Percentiles rank a stretch among this genome's conserved stretches.
phyloP scores from a whole-genome alignment of 78 protist species.

The Polysphondylium violaceum region DNA sequence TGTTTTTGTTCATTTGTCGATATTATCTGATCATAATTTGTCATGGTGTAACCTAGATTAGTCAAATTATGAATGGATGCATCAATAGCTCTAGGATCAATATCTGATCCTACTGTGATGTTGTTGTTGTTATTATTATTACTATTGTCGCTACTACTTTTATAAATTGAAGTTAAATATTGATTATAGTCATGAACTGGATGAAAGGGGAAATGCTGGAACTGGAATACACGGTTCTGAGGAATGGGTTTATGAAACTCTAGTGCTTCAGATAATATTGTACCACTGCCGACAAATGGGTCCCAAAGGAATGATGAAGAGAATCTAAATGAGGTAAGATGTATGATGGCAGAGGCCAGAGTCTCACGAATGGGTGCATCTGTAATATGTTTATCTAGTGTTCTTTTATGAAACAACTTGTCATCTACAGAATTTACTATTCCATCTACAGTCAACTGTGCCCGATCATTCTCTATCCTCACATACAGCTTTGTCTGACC shows the following conservation, averaged over 20 bases:
- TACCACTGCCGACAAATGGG: constrained; percentile 52
- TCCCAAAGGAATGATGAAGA: constrained; percentile 23
- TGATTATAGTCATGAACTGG: neutral
- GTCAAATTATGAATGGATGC: constrained; percentile 30
- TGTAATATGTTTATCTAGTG: constrained; percentile 25
- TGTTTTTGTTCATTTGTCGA: neutral
- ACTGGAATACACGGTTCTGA: constrained; percentile 2
- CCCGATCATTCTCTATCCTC: constrained; percentile 4
- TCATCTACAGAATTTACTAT: neutral
- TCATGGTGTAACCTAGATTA: neutral
- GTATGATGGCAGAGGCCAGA: constrained; percentile 27
- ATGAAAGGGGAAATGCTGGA: neutral
- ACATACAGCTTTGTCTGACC: constrained; percentile 32
- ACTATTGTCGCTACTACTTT: neutral
- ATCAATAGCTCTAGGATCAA: constrained; percentile 17
- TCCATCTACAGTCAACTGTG: constrained; percentile 50
- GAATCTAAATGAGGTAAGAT: neutral
- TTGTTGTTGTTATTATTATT: too few species aligned
- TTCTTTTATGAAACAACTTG: constrained; percentile 25
- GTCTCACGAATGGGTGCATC: constrained; percentile 78
- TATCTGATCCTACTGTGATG: constrained; percentile 45
- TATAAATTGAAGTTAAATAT: neutral
- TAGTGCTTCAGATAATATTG: constrained; percentile 32
- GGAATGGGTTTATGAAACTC: neutral
- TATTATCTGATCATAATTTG: neutral